Base-by-base conservation (phyloP, 345 rosid genomes). In the Hibiscus syriacus region DNA sequence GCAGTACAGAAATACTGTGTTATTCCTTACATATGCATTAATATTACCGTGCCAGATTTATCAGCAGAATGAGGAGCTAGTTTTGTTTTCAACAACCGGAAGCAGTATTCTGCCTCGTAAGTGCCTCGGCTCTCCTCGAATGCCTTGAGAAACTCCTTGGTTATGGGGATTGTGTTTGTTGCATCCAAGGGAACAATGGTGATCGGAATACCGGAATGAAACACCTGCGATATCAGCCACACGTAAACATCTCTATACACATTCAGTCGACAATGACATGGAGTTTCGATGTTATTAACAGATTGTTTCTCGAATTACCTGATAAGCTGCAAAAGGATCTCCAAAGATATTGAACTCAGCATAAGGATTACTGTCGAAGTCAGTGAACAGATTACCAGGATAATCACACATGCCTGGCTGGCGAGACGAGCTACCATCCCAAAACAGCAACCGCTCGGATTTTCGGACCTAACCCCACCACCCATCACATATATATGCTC, bases 271-370 rank as follows among this genome's bases (percentile, higher is more conserved):
- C 34, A 30, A 39, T 5, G 62, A 54, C 10, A 8, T 38, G 6
- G 43, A 8, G 9, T 6, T 1, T 2, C n/a, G n/a, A 38, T 8
- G 11, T 38, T 38, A 38, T 38, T 38, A 38, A 38, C 43, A 11
- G 8, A 38, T 38, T 6, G 29, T n/a, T 7, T 23, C 41, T 27
- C 41, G 12, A 1, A 16, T 53, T 52, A 88, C 96, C 87, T 92
- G 96, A 68, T 90, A 88, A 36, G 98, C 87, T 55, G 98, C 92
- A 50, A 92, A 90, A 70, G 98, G 98, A 70, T 92, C 98, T 23
- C 64, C 86, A 46, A 88, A 92, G 41, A 90, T 78, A 75, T 92
- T 92, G 77, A 88, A 92, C 80, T 92, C 97, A 0, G 90, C 97
- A 54, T 83, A 92, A 60, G 95, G 96, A 74, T 92, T 92, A 54